Evolutionary conservation across 2,329 filamentous ascomycete genomes (phyloP).

Genomic region (Fusarium mexicanum): DNA sequence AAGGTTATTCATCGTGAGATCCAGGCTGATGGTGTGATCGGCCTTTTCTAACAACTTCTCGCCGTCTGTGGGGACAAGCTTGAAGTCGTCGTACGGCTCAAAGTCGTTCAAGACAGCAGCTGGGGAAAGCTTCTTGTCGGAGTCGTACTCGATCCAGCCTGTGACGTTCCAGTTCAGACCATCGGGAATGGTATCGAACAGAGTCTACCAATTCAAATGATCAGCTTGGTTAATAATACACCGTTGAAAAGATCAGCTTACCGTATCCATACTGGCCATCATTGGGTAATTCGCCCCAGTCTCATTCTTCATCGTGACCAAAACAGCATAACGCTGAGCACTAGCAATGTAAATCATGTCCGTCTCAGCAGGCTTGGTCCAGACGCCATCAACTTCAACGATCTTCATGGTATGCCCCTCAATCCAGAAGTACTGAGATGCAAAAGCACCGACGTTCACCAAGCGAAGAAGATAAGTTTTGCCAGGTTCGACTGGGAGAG

Average conservation of each 20-base stretch:
- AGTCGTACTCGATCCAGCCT: neutral
- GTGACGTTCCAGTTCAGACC: neutral
- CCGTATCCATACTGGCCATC: neutral
- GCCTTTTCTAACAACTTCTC: neutral
- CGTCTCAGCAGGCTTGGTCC: neutral
- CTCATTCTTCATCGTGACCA: neutral
- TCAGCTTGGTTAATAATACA: too few species aligned
- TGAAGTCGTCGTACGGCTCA: neutral
- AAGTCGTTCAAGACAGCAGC: neutral
- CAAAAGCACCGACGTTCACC: neutral
- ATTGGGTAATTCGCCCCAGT: neutral
- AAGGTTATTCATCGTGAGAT: neutral
- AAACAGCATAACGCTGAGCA: neutral
- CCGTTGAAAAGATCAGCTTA: too few species aligned
- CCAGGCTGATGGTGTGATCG: neutral
- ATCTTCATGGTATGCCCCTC: neutral
- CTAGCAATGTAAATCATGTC: neutral
- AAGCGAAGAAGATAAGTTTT: neutral
- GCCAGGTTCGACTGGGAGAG: neutral
- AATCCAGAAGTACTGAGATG: neutral
- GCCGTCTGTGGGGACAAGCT: neutral
- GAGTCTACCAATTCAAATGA: accelerated
- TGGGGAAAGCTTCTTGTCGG: neutral
- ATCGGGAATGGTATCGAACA: neutral
- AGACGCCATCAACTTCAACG: neutral